Evolutionary conservation across 345 rosid species (phyloP).

Genomic region (Citrus mangshanensis): DNA sequence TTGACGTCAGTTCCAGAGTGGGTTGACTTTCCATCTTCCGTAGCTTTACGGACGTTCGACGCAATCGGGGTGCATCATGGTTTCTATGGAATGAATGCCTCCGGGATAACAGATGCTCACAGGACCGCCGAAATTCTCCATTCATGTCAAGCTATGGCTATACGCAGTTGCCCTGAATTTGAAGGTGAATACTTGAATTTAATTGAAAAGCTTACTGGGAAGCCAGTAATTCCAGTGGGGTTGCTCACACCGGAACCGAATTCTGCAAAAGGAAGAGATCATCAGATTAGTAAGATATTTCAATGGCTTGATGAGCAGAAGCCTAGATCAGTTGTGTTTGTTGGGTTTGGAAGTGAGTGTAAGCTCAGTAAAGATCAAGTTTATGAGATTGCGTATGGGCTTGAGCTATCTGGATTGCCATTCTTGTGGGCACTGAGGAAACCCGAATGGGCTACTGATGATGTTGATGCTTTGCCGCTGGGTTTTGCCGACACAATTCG

Average conservation of each 20-base stretch:
- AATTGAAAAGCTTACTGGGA: not conserved
- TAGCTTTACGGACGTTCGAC: constrained; percentile 9
- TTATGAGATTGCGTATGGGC: constrained; percentile 1
- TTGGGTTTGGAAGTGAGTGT: constrained; percentile 4
- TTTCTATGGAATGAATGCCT: constrained; percentile 11
- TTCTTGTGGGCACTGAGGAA: constrained; percentile 8
- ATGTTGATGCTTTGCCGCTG: constrained; percentile 4
- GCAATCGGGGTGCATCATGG: not conserved
- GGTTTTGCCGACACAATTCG: not conserved
- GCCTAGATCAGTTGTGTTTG: not conserved
- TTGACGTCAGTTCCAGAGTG: constrained; percentile 14
- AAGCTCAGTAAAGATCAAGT: not conserved
- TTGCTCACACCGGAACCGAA: not conserved
- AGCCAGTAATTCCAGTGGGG: not conserved
- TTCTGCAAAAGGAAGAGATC: not conserved
- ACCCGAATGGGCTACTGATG: constrained; percentile 3
- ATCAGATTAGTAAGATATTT: not conserved
- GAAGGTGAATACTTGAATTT: constrained; percentile 21
- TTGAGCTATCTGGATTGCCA: not conserved
- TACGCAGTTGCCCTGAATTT: constrained; percentile 25
- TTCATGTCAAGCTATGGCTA: constrained; percentile 2
- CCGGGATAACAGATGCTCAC: constrained; percentile 9
- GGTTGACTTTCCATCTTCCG: constrained; percentile 22
- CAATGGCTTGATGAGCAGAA: constrained; percentile 2
- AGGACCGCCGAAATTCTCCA: not conserved